A percentile compares a stretch with the other conserved stretches of the same genome.
Conservation (phyloP, 2,329 filamentous ascomycete genomes). For the Mariannaea elegans region DNA sequence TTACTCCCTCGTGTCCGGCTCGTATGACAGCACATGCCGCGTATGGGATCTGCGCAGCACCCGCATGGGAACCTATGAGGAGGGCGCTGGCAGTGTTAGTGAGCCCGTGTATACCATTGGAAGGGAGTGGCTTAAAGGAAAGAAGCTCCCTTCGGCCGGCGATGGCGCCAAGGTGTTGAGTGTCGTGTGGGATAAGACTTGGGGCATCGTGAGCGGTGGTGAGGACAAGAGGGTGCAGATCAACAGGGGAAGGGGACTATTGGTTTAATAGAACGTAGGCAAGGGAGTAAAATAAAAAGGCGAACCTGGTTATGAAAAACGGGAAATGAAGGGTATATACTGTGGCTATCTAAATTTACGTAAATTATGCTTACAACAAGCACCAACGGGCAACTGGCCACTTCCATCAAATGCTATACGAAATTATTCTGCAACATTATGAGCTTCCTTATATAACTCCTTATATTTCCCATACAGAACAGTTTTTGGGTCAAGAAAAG, state of each 20-base stretch:
- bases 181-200: conserved; percentile 83
- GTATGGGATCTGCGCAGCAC: conserved; percentile 91
- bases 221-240: conserved; percentile 97
- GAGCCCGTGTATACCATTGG: conserved; percentile 80
- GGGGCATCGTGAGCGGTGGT: conserved; percentile 90
- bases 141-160: conserved; percentile 73
- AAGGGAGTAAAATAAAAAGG: conserved; percentile 20
- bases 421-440: conserved; percentile 6
- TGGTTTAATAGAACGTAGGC: conserved; percentile 47
- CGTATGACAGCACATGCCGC: conserved; percentile 89
- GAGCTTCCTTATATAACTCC: conserved; percentile 32
- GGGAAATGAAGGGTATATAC: conserved; percentile 20
- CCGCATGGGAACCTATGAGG: conserved; percentile 65
- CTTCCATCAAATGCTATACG: not conserved
- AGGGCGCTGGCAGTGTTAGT: conserved; percentile 71
- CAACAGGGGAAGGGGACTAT: conserved; percentile 72
- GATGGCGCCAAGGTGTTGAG: conserved; percentile 91
- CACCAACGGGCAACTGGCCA: not conserved
- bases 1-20: conserved; percentile 87
- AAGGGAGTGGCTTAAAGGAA: conserved; percentile 74
- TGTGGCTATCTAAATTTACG: conserved; percentile 12
- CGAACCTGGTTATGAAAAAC: conserved; percentile 25
- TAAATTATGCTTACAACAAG: not conserved
- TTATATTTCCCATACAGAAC: conserved; percentile 37
- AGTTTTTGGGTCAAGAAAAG: conserved; percentile 39